These are phyloP conservation scores for Xylaria acuta DNA, from an alignment of 495 filamentous ascomycete genomes.

Conservation along the genomic window DNA sequence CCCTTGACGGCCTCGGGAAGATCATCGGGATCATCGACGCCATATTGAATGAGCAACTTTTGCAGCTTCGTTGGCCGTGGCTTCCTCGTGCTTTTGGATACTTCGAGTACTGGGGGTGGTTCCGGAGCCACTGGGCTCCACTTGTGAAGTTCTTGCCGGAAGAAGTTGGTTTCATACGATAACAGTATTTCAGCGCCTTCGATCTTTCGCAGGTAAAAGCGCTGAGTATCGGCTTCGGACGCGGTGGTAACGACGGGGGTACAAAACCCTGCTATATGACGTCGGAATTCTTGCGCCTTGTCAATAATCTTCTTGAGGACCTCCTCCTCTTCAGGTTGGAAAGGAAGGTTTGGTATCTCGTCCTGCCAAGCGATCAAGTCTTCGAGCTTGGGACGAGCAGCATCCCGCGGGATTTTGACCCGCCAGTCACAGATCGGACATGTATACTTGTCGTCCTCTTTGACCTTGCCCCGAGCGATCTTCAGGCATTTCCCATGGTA, in stretches of 20 bases:
- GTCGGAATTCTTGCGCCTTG: conserved; percentile 81
- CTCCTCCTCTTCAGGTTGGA: conserved; percentile 95
- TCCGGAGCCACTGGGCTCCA: conserved; percentile 92
- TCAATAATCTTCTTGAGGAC: conserved; percentile 82
- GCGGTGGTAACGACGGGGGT: conserved; percentile 80
- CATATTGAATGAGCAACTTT: conserved; percentile 88
- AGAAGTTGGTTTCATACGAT: conserved; percentile 93
- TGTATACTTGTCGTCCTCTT: conserved; percentile 97
- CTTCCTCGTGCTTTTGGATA: conserved; percentile 93
- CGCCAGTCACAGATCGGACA: conserved; percentile 98
- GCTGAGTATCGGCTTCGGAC: conserved; percentile 84
- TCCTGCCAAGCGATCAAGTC: conserved; percentile 87
- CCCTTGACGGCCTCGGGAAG: conserved; percentile 79
- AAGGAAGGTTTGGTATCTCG: conserved; percentile 82
- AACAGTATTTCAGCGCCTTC: conserved; percentile 96
- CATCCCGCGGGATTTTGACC: conserved; percentile 98
- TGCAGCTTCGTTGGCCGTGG: conserved; percentile 97
- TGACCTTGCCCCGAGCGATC: conserved; percentile 95
- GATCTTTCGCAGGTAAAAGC: conserved; percentile 98
- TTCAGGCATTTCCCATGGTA: conserved; percentile 99
- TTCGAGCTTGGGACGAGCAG: conserved; percentile 92
- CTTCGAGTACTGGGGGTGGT: conserved; percentile 79
- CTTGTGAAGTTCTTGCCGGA: conserved; percentile 93
- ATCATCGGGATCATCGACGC: conserved; percentile 85
- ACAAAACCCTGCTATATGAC: conserved; percentile 79